These are phyloP conservation scores for Heritiera littoralis DNA, from an alignment of 345 rosid genomes.

Conservation along the genomic window DNA sequence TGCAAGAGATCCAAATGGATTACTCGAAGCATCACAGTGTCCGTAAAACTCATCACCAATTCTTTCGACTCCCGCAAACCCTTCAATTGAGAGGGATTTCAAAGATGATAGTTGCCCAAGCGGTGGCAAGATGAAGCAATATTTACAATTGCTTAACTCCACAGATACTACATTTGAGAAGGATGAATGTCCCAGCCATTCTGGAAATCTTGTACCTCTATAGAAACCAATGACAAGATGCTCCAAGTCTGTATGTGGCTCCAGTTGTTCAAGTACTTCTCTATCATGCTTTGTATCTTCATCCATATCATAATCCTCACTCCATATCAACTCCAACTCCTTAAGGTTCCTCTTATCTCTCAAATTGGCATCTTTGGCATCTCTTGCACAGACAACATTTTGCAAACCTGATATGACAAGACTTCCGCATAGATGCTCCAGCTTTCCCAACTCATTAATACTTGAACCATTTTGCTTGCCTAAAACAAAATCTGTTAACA, in stretches of 20 bases:
- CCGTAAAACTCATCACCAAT: constrained; percentile 3
- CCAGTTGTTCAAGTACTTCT: constrained; percentile 11
- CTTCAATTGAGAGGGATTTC: neutral
- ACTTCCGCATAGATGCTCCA: constrained; percentile 32
- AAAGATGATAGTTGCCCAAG: constrained; percentile 16
- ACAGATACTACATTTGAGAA: constrained; percentile 12
- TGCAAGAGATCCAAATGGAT: constrained; percentile 12
- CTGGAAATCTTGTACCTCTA: neutral
- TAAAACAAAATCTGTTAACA: constrained; percentile 30
- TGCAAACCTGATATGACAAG: constrained; percentile 38
- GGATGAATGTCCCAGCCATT: constrained; percentile 16
- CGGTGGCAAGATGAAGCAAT: neutral
- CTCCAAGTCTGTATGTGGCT: constrained; percentile 15
- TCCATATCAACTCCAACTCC: neutral
- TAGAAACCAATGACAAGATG: neutral
- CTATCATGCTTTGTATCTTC: neutral
- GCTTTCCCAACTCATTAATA: constrained; percentile 38
- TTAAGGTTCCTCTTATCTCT: neutral
- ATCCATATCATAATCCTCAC: neutral
- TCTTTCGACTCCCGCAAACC: neutral
- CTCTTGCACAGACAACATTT: neutral
- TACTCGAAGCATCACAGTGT: neutral
- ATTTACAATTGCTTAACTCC: neutral
- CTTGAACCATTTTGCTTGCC: constrained; percentile 33
- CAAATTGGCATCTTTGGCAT: constrained; percentile 11